phyloP scores from a whole-genome alignment of 2,329 filamentous ascomycete species.

The Ophiostoma populinum region DNA sequence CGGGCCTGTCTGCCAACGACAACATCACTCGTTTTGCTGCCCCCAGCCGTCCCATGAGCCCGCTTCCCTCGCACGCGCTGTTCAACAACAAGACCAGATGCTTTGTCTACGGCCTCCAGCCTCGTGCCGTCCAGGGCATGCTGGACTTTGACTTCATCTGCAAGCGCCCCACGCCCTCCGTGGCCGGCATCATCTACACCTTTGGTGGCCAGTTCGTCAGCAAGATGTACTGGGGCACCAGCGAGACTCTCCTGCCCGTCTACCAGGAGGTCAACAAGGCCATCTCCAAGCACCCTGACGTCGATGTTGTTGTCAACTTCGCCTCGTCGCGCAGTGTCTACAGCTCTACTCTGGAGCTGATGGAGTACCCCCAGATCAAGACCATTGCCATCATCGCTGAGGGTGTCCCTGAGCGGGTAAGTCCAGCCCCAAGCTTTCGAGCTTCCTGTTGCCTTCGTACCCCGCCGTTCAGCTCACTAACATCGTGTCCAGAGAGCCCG shows the following conservation, averaged over 20 bases:
- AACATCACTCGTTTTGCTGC: conserved; percentile 95
- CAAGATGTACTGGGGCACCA: conserved; percentile 99
- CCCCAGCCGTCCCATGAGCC: conserved; percentile 82
- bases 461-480: no score
- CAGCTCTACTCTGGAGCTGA: conserved; percentile 95
- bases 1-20: conserved; percentile 68
- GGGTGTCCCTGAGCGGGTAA: conserved; percentile 92
- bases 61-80: conserved; percentile 71
- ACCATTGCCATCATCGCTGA: conserved; percentile 99
- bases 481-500: conserved; percentile 55
- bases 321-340: conserved; percentile 97
- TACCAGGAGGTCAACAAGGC: conserved; percentile 92
- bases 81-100: conserved; percentile 99
- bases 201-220: conserved; percentile 99
- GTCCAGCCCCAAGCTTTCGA: conserved; percentile 18
- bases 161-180: conserved; percentile 92
- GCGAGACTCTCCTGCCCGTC: conserved; percentile 93
- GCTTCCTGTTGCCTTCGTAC: no score
- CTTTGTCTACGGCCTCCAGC: conserved; percentile 98
- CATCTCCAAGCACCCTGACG: conserved; percentile 88
- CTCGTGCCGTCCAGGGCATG: conserved; percentile 79
- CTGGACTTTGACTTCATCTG: conserved; percentile 99
- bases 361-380: conserved; percentile 93
- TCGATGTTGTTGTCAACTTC: conserved; percentile 98
- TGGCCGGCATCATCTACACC: conserved; percentile 98